These are phyloP conservation scores for Mycena pura DNA, from an alignment of 768 basidiomycete species.

Conservation along the genomic window DNA sequence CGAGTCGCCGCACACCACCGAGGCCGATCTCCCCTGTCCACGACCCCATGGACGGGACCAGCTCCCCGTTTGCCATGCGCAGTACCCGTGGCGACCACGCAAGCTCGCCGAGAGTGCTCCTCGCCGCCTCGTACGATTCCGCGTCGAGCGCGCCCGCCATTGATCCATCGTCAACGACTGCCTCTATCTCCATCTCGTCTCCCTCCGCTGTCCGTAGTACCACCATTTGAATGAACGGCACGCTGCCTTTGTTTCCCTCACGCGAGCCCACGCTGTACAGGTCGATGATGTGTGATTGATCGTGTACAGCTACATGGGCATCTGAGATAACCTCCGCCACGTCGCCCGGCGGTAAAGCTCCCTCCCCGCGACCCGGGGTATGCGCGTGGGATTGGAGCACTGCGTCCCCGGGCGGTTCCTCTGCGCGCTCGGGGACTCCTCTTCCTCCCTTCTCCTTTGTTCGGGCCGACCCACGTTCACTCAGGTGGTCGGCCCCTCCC, in stretches of 20 bases:
- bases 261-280: slow-evolving; percentile 13
- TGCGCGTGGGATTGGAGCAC: slow-evolving; percentile 2
- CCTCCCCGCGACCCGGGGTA: slow-evolving; percentile 9
- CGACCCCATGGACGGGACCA: slow-evolving; percentile 16
- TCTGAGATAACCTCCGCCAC: slow-evolving; percentile 8
- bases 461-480: slow-evolving; percentile 5
- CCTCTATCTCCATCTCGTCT: neutral
- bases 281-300: slow-evolving; percentile 12
- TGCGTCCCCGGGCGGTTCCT: slow-evolving; percentile 17
- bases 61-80: slow-evolving; percentile 25
- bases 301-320: neutral
- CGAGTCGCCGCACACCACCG: neutral
- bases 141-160: slow-evolving; percentile 16
- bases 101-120: neutral
- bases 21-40: slow-evolving; percentile 22
- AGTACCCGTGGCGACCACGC: neutral
- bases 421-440: slow-evolving; percentile 18
- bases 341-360: neutral
- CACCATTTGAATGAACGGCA: slow-evolving; percentile 13
- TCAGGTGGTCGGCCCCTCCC: slow-evolving; percentile 12
- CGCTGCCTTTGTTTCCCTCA: neutral
- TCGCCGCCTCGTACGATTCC: neutral
- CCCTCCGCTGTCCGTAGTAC: neutral
- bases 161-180: slow-evolving; percentile 23
- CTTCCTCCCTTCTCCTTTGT: neutral